phyloP scores from a whole-genome alignment of 306 rosid species.

The Dicorynia guianensis region DNA sequence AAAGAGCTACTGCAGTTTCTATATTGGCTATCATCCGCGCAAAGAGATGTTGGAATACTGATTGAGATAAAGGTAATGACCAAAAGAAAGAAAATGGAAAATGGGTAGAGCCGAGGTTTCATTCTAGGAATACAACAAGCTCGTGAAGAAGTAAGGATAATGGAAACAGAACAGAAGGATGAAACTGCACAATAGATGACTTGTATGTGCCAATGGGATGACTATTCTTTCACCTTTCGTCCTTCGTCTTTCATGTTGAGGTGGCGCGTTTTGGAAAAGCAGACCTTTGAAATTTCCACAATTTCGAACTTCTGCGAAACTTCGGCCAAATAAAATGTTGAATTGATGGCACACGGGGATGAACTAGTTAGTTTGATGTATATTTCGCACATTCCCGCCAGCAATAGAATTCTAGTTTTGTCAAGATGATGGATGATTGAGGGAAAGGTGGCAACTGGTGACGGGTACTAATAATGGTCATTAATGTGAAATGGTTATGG shows the following conservation, averaged over 20 bases:
- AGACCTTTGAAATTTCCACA: constrained; percentile 3
- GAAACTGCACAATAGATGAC: not conserved
- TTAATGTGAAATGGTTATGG: too few relatives aligned
- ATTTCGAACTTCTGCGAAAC: constrained; percentile 18
- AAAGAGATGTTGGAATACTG: not conserved
- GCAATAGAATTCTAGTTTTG: too few relatives aligned
- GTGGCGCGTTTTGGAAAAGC: not conserved
- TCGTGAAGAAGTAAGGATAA: not conserved
- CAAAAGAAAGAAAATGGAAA: not conserved
- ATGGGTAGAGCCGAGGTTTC: not conserved
- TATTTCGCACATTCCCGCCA: too few relatives aligned
- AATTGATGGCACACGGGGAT: too few relatives aligned
- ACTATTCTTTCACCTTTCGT: not conserved
- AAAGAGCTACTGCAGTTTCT: not conserved
- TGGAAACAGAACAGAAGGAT: not conserved
- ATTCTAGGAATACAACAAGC: not conserved
- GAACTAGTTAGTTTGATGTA: too few relatives aligned
- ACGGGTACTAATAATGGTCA: too few relatives aligned
- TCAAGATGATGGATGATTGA: too few relatives aligned
- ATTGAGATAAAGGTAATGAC: not conserved
- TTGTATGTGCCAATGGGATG: not conserved
- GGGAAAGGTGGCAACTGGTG: too few relatives aligned
- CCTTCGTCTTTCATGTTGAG: too few relatives aligned
- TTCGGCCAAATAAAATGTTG: too few relatives aligned
- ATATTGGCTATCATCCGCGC: not conserved